Base-by-base conservation (phyloP, 148 eudicot genomes). In the Oxyria digyna region DNA sequence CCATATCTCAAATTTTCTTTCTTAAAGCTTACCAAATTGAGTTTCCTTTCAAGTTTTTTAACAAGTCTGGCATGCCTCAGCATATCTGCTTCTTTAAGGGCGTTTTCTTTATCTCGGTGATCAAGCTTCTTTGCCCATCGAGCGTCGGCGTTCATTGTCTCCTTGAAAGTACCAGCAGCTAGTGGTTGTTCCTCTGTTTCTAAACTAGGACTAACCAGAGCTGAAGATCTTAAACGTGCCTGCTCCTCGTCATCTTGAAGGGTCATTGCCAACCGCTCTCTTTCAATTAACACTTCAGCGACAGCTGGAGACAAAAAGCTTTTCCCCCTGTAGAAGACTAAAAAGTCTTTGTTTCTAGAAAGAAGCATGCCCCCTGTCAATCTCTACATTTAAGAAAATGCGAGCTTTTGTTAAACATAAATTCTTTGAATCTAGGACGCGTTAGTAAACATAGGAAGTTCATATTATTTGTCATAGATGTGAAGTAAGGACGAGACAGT, bases 251-350 rank as follows among this genome's bases (percentile, higher is more conserved):
- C 88, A 63, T 94, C 97, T 79, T 94, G 97, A 42, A 90, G 73
- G 74, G 82, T 62, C 82, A 79, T 85, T 52, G 89, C 96, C 79
- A 85, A 69, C 74, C 86, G 88, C 76, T 90, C 98, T 67, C 94
- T 86, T 76, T 94, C 97, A 70, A 94, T 65, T 74, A 94, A 79
- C 67, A 78, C 89, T 81, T 88, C 87, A 17, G 90, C 80, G 54
- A 94, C 87, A 68, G 85, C 92, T 20, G 87, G 80, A 26, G 96
- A 83, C 78, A 94, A 80, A 73, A 94, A 94, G 70, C 84, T 78
- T 73, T 94, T 94, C 67, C 98, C 98, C 69, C 98, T 80, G 75
- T 90, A 94, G 83, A 81, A 94, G 21, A 94, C 98, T 71, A 94
- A 72, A 76, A 87, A 94, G 82, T 94, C 97, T 78, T 90, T 94